Evolutionary conservation across 2,329 filamentous ascomycete species (phyloP), one percentile per base, ranked within the genome.

Genomic region (Colletotrichum sublineola): DNA sequence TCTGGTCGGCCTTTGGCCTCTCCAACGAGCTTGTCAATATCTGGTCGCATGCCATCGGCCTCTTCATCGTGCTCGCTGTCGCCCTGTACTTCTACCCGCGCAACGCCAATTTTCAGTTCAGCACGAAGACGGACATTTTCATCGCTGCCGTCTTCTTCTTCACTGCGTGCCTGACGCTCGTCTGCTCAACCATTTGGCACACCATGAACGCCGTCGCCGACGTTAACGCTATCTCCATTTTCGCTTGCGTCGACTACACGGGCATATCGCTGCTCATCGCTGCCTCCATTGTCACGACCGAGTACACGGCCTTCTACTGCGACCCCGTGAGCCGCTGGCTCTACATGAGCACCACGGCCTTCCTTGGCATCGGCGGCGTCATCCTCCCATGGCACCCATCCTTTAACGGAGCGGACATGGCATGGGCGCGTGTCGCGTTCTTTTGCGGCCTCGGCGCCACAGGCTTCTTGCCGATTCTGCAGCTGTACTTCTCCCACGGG

Each of bases 231-330:
- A 93, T 99, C 84, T 96, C 97, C 80, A 93, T 95, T 74, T 98
- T 99, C 78, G 96, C 96, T 24, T 99, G 96, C 81, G 95, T 99
- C 71, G 96, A 99, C 82, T 99, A 99, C 83, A 98, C 96, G 0
- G 96, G 96, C 67, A 99, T 99, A 76, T 97, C 95, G 1, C 86
- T 99, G 63, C 89, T 99, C 36, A 96, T 99, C 64, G 94, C 96
- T 2, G 95, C 96, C 12, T 97, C 94, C 68, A 99, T 99, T 84
- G 94, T 98, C 89, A 98, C 96, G 2, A 97, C 95, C 46, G 96
- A 99, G 81, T 99, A 98, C 84, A 98, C 96, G 0, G 96, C 96
- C 33, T 99, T 99, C 82, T 99, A 99, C 85, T 98, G 96, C 84
- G 96, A 99, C 78, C 95, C 96, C 3, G 78, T 93, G 58, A 95